Evolutionary conservation across 306 rosid genomes (phyloP).

Genomic region (Mimosa pudica): DNA sequence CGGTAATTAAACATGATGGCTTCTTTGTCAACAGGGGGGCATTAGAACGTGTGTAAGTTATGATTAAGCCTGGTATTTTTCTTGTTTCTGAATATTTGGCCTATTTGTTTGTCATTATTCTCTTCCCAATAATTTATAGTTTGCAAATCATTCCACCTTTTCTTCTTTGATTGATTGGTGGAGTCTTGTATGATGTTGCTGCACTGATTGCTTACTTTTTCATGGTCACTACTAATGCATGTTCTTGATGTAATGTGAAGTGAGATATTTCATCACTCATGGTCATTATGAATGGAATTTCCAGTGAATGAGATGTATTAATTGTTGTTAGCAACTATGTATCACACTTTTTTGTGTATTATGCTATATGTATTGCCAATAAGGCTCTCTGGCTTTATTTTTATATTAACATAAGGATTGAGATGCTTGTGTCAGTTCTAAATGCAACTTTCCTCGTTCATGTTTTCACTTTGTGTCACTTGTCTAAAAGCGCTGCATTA

Average conservation of each 20-base stretch:
- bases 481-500: not conserved
- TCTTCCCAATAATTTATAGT: constrained; percentile 1
- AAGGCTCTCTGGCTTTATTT: not conserved
- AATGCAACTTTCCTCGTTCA: not conserved
- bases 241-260: constrained; percentile 33
- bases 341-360: not conserved
- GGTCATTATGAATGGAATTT: constrained; percentile 1
- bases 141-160: constrained; percentile 15
- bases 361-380: not conserved
- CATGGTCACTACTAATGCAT: constrained; percentile 11
- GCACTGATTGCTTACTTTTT: constrained; percentile 7
- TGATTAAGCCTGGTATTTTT: constrained; percentile 1
- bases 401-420: constrained; percentile 17
- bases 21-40: constrained; percentile 94
- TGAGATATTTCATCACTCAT: constrained; percentile 23
- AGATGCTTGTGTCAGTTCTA: not conserved
- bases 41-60: constrained; percentile 72
- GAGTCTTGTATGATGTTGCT: constrained; percentile 8
- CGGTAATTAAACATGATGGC: constrained; percentile 89
- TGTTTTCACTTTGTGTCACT: constrained; percentile 1
- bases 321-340: not conserved
- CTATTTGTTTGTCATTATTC: not conserved
- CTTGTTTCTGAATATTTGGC: not conserved
- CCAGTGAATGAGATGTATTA: constrained; percentile 16
- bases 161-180: constrained; percentile 28